Conservation (phyloP, 306 rosid species). For the Fagus crenata region DNA sequence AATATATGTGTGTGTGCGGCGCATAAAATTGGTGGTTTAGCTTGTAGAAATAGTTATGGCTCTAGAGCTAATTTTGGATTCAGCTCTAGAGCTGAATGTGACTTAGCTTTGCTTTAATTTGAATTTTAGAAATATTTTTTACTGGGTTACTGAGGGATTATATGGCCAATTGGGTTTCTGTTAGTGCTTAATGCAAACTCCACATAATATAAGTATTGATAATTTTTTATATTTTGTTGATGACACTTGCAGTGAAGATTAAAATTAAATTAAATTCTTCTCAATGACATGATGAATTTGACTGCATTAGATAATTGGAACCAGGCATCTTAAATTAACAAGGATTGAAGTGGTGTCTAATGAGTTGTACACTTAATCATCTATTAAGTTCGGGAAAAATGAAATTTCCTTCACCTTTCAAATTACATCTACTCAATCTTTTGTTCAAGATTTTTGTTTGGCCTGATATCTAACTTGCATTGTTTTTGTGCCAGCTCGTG, state of each 20-base stretch:
- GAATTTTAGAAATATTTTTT: neutral
- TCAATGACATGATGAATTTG: neutral
- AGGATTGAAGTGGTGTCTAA: neutral
- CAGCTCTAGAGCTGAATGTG: neutral
- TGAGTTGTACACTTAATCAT: neutral
- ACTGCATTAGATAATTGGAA: neutral
- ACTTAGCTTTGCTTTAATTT: neutral
- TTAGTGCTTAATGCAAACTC: neutral
- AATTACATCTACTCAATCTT: neutral
- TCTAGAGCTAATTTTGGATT: neutral
- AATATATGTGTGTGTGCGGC: too few species aligned
- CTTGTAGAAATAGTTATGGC: conserved; percentile 3
- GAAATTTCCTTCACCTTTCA: neutral
- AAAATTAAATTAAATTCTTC: neutral
- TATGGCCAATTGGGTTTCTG: neutral
- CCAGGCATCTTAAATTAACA: neutral
- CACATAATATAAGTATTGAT: neutral
- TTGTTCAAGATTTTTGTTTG: conserved; percentile 25
- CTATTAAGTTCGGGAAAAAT: neutral
- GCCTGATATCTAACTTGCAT: conserved; percentile 22
- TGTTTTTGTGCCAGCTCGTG: conserved; percentile 57
- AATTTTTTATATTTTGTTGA: neutral
- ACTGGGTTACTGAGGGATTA: neutral
- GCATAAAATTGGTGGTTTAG: neutral
- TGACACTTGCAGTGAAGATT: neutral